These are phyloP conservation scores for Claviceps maximensis DNA, from an alignment of 2,329 filamentous ascomycete species.

Conservation along the genomic window DNA sequence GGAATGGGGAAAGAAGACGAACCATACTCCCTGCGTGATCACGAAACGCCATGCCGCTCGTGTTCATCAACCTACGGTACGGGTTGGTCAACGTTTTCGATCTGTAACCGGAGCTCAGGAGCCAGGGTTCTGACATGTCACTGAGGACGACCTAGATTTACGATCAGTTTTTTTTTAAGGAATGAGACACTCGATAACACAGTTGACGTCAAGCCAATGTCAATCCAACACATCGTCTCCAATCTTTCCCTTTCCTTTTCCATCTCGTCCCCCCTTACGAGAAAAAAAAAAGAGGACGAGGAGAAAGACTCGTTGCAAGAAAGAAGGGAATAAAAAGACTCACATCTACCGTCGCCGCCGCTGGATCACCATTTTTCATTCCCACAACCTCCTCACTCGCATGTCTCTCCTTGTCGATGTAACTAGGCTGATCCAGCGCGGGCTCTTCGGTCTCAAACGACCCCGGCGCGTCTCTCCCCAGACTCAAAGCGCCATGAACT, in stretches of 20 bases:
- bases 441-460: constrained; percentile 10
- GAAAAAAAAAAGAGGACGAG: neutral
- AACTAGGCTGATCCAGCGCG: constrained; percentile 36
- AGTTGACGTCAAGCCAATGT: neutral
- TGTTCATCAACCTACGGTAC: constrained; percentile 98
- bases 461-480: neutral
- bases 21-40: constrained; percentile 96
- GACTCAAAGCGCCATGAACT: constrained; percentile 8
- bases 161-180: neutral
- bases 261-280: neutral
- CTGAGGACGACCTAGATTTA: constrained; percentile 62
- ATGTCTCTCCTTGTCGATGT: constrained; percentile 51
- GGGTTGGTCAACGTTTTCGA: constrained; percentile 90
- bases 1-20: constrained; percentile 18
- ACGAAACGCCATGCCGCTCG: constrained; percentile 71
- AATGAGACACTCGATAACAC: too few relatives aligned
- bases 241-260: neutral
- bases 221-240: neutral
- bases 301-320: too few relatives aligned
- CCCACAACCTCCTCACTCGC: constrained; percentile 12
- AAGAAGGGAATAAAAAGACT: constrained; percentile 13
- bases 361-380: constrained; percentile 7
- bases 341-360: constrained; percentile 48
- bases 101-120: constrained; percentile 63
- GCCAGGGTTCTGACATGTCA: constrained; percentile 99